Evolutionary conservation across 208 protist genomes (phyloP).

Genomic region (Trypanosoma boissoni): DNA sequence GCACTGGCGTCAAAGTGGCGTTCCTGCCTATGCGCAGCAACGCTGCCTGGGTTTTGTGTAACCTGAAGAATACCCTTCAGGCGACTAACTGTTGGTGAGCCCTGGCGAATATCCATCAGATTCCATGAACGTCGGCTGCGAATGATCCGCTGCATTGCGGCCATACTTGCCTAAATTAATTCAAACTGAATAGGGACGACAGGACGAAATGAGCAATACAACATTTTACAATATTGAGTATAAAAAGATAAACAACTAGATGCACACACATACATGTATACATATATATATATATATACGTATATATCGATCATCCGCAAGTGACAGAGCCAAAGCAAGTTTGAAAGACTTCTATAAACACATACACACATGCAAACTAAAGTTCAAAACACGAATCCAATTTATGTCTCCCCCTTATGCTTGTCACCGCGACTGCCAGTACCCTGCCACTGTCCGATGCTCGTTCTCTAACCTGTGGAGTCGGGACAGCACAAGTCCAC

Average conservation of each 20-base stretch:
- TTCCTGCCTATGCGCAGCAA: constrained; percentile 28
- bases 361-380: too few species aligned
- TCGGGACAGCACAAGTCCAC: constrained; percentile 64
- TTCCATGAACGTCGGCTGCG: constrained; percentile 28
- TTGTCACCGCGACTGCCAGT: constrained; percentile 41
- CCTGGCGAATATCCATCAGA: constrained; percentile 36
- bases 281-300: too few species aligned
- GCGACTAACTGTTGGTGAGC: constrained; percentile 29
- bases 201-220: too few species aligned
- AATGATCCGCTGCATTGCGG: constrained; percentile 16
- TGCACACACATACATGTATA: too few species aligned
- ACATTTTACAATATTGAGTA: too few species aligned
- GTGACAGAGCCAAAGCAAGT: too few species aligned
- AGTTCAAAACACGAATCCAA: background rate
- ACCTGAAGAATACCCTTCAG: constrained; percentile 36
- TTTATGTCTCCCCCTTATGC: background rate
- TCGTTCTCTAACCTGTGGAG: constrained; percentile 78
- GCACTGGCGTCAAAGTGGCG: constrained; percentile 32
- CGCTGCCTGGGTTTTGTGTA: constrained; percentile 28
- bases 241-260: too few species aligned
- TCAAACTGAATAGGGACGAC: too few species aligned
- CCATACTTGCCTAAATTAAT: too few species aligned
- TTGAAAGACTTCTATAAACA: too few species aligned
- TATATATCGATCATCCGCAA: too few species aligned
- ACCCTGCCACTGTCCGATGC: constrained; percentile 73